Percentiles rank a stretch among this genome's conserved stretches.
These are phyloP conservation scores for Bonnemaisonia californica DNA, from an alignment of 31 red algal species.

Conservation along the genomic window DNA sequence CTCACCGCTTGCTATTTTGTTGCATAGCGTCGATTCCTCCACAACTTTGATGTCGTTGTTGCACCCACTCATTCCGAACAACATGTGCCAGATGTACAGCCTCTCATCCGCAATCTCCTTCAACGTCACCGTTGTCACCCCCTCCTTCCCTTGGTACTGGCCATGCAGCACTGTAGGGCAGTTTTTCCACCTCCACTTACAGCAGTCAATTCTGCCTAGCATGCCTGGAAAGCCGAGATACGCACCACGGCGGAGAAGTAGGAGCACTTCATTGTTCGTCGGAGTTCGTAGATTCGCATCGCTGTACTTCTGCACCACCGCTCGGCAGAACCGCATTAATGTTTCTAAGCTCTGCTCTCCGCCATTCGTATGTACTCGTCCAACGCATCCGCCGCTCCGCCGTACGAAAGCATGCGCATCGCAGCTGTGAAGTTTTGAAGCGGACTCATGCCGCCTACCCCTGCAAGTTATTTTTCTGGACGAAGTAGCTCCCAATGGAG, in stretches of 20 bases:
- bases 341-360: background rate
- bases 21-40: slow-evolving; percentile 20
- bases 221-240: no score
- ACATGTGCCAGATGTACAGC: slow-evolving; percentile 42
- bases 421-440: background rate
- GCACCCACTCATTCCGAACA: slow-evolving; percentile 16
- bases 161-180: no score
- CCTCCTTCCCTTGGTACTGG: slow-evolving; percentile 13
- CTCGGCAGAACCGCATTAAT: background rate
- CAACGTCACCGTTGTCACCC: slow-evolving; percentile 14
- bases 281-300: background rate
- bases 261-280: background rate
- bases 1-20: no score
- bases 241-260: background rate
- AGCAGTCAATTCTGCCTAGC: no score
- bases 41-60: slow-evolving; percentile 50
- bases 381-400: background rate
- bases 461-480: no score
- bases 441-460: no score
- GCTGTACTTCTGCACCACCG: background rate
- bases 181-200: no score
- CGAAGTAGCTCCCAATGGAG: no score
- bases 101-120: slow-evolving; percentile 37
- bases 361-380: background rate
- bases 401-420: background rate